Evolutionary conservation across 1,284 basidiomycete genomes (phyloP).

Genomic region (Violaceomyces palustris): DNA sequence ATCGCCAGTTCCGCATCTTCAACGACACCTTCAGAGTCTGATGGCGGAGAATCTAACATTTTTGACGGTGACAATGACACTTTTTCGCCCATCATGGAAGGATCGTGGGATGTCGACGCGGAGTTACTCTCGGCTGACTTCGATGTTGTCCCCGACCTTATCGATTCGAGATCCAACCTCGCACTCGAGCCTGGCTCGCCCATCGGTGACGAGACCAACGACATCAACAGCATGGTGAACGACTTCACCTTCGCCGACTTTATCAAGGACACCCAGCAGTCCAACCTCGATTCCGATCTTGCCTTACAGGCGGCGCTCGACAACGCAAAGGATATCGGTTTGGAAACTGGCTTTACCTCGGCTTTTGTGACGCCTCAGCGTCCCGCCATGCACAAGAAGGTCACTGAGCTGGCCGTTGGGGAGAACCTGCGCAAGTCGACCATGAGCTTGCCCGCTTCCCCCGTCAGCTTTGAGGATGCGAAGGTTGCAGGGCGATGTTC

Average conservation of each 20-base stretch:
- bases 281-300: background rate
- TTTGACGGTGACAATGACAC: conserved; percentile 21
- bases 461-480: no score
- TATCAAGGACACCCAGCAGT: conserved; percentile 19
- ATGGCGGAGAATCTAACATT: conserved; percentile 17
- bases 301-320: background rate
- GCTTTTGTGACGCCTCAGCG: background rate
- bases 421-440: no score
- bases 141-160: conserved; percentile 4
- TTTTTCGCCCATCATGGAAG: conserved; percentile 12
- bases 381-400: background rate
- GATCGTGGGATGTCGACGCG: conserved; percentile 6
- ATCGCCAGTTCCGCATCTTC: conserved; percentile 35
- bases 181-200: conserved; percentile 17
- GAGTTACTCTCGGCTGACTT: conserved; percentile 7
- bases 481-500: no score
- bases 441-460: no score
- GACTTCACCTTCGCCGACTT: conserved; percentile 40
- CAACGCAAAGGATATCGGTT: background rate
- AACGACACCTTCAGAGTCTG: conserved; percentile 27
- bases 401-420: no score
- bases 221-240: conserved; percentile 2
- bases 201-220: conserved; percentile 3
- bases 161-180: background rate
- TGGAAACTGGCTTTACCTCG: background rate